Evolutionary conservation across 2,329 filamentous ascomycete species (phyloP).

Genomic region (Fonsecaea monophora): DNA sequence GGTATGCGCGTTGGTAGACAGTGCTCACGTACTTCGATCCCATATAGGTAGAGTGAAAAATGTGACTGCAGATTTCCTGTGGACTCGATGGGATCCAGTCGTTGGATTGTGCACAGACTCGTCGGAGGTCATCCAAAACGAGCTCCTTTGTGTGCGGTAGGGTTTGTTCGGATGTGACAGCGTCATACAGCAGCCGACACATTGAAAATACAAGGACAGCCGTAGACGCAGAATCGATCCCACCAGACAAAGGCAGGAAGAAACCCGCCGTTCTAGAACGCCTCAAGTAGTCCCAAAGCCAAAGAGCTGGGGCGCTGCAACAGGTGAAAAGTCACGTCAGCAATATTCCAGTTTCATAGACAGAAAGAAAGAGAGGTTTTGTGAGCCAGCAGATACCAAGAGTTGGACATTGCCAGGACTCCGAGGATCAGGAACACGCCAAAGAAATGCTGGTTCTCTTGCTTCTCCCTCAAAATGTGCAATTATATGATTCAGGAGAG

Average conservation of each 20-base stretch:
- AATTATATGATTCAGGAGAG: neutral
- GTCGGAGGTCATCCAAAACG: slow-evolving; percentile 42
- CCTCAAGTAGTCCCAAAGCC: slow-evolving; percentile 54
- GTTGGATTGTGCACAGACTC: slow-evolving; percentile 29
- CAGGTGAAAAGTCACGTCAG: neutral
- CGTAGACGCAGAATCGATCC: slow-evolving; percentile 49
- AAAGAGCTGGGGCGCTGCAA: neutral
- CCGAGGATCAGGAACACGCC: neutral
- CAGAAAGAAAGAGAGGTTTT: neutral
- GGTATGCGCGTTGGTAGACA: neutral
- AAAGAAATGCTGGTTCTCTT: neutral
- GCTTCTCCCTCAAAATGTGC: neutral
- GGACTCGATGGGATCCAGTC: slow-evolving; percentile 47
- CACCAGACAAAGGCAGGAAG: slow-evolving; percentile 50
- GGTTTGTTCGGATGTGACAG: slow-evolving; percentile 39
- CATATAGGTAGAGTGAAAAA: slow-evolving; percentile 70
- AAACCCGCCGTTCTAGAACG: slow-evolving; percentile 47
- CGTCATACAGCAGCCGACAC: slow-evolving; percentile 48
- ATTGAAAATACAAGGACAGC: slow-evolving; percentile 50
- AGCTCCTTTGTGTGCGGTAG: slow-evolving; percentile 19
- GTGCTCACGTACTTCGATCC: slow-evolving; percentile 63
- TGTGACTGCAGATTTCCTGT: slow-evolving; percentile 59
- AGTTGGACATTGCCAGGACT: neutral
- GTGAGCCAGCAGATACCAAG: neutral
- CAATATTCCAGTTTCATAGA: neutral